A percentile compares a stretch with the other conserved stretches of the same genome.
Evolutionary conservation across 2,329 filamentous ascomycete species (phyloP).

Genomic region (Penicillium sp.): DNA sequence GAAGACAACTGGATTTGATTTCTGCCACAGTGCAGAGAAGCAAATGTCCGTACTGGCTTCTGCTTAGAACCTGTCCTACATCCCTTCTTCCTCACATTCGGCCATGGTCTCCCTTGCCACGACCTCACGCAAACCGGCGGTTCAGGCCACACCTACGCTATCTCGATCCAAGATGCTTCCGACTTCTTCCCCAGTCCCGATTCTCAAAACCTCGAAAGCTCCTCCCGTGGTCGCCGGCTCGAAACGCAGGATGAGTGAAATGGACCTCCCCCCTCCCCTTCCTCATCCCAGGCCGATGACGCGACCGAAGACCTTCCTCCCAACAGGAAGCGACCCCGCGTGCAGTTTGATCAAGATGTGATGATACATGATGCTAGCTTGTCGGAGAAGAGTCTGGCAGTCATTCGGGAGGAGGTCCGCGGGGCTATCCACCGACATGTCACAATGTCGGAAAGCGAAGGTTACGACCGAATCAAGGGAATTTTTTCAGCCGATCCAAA

Average conservation of each 20-base stretch:
- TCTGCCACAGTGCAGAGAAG: slow-evolving; percentile 10
- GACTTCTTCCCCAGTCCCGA: slow-evolving; percentile 35
- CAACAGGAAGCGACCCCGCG: slow-evolving; percentile 43
- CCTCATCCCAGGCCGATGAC: slow-evolving; percentile 32
- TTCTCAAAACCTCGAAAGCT: slow-evolving; percentile 37
- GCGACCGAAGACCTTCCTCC: slow-evolving; percentile 25
- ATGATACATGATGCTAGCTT: slow-evolving; percentile 31
- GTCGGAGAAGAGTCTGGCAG: slow-evolving; percentile 54
- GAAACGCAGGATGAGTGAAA: slow-evolving; percentile 41
- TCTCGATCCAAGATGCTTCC: slow-evolving; percentile 33
- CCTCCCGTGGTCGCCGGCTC: slow-evolving; percentile 22
- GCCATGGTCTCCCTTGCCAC: slow-evolving; percentile 38
- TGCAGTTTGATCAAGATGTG: slow-evolving; percentile 44
- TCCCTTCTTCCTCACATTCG: slow-evolving; percentile 6
- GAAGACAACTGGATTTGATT: background rate
- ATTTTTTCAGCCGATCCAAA: slow-evolving; percentile 52
- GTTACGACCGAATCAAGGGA: slow-evolving; percentile 56
- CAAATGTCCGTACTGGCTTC: slow-evolving; percentile 22
- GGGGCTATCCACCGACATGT: slow-evolving; percentile 55
- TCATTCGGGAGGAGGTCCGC: slow-evolving; percentile 62
- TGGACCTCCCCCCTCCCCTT: slow-evolving; percentile 35
- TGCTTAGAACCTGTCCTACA: slow-evolving; percentile 6
- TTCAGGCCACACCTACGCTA: slow-evolving; percentile 23
- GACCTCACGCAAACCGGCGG: slow-evolving; percentile 26
- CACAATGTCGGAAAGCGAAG: slow-evolving; percentile 52